Base-by-base conservation (phyloP, 1,139 yeast species). In the Taphrina flavorubra region DNA sequence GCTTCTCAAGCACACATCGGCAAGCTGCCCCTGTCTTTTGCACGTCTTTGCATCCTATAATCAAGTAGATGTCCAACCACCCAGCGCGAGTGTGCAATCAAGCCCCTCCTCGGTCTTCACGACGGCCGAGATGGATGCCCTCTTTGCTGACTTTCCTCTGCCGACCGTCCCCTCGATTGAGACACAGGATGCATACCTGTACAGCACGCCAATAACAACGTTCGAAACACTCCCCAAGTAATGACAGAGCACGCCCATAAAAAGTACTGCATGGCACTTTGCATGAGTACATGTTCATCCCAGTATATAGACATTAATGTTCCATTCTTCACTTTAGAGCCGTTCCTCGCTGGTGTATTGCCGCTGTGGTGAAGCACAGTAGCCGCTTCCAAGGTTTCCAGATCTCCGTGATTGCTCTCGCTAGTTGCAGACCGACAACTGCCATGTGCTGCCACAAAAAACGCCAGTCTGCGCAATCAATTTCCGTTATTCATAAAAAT, bases 31-130 rank as follows among this genome's bases (percentile, higher is more conserved):
- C 42, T 18, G 25, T 31, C 53, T 31, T 58, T 40, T 42, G 31
- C 53, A 20, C 62, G 62, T 58, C 62, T 58, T 36, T 58, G 62
- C 62, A 58, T 58, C 62, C 62, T 58, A 58, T 58, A 58, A 58
- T 58, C 44, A 36, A 58, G 62, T 58, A 58, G 62, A 36, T 58
- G 25, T 31, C 53, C 47, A 42, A 44, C 39, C 62, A 58, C 62
- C 62, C 62, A 36, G 53, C 40, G 42, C 42, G 36, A 58, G 49
- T 31, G 34, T 31, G 42, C 39, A 20, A 7, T 42, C 62, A 20
- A 11, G 53, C 42, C 53, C 58, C 8, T 53, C 58, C 25, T 53
- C 58, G 13, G 20, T 58, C 51, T 34, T 58, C 42, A 44, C 53
- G 2, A 39, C 62, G 10, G 62, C 39, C 53, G 62, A 58, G 40